phyloP scores from a whole-genome alignment of 2,329 filamentous ascomycete genomes.

The Rhinocladiella mackenziei region DNA sequence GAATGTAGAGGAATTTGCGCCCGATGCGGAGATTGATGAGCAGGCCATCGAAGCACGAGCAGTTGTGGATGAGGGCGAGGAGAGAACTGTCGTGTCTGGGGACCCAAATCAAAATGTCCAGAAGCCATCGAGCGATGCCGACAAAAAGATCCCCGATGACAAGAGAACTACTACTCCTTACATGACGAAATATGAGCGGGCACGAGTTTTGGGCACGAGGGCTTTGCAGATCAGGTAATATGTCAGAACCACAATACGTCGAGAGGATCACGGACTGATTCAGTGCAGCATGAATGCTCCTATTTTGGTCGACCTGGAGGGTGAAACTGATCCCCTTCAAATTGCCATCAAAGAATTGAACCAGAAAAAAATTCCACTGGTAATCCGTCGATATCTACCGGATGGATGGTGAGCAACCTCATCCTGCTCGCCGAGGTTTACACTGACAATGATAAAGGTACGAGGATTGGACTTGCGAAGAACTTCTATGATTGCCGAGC shows the following conservation, averaged over 20 bases:
- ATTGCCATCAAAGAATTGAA: conserved; percentile 96
- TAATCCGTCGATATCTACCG: conserved; percentile 90
- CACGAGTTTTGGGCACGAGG: conserved; percentile 85
- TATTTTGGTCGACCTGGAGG: conserved; percentile 91
- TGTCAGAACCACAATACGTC: not conserved
- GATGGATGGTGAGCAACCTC: conserved; percentile 76
- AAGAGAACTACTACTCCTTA: conserved; percentile 91
- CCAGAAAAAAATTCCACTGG: conserved; percentile 97
- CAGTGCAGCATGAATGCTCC: conserved; percentile 86
- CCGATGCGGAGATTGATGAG: conserved; percentile 45
- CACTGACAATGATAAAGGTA: conserved; percentile 58
- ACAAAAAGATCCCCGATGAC: conserved; percentile 88
- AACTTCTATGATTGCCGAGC: conserved; percentile 38
- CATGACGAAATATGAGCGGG: conserved; percentile 99
- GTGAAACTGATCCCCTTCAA: conserved; percentile 94
- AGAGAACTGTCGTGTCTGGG: conserved; percentile 43
- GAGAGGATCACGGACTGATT: conserved; percentile 5
- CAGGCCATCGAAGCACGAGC: conserved; percentile 53
- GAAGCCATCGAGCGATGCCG: conserved; percentile 55
- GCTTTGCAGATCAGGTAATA: conserved; percentile 87
- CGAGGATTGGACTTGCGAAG: conserved; percentile 99
- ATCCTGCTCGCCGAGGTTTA: not conserved
- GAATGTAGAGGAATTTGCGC: conserved; percentile 55
- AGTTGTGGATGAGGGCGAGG: conserved; percentile 50
- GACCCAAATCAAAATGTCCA: conserved; percentile 43